These are phyloP conservation scores for Prunus dulcis DNA, from an alignment of 306 rosid species.

Conservation along the genomic window DNA sequence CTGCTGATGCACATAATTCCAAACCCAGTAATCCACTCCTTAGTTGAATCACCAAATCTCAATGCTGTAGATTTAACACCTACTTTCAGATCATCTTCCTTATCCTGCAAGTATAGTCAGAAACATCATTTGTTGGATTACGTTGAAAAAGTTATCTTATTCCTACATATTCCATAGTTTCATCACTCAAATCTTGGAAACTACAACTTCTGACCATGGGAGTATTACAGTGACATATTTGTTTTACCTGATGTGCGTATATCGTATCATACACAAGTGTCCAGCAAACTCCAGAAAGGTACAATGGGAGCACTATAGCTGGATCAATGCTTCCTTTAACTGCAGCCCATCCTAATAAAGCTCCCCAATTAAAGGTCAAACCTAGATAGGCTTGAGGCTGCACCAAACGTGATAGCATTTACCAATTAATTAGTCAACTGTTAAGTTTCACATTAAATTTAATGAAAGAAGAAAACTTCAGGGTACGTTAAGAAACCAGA, in stretches of 20 bases:
- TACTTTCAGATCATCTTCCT: slow-evolving; percentile 85
- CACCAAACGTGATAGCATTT: slow-evolving; percentile 21
- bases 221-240: neutral
- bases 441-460: slow-evolving; percentile 19
- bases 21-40: slow-evolving; percentile 76
- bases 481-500: slow-evolving; percentile 12
- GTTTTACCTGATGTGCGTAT: slow-evolving; percentile 69
- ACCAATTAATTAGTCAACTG: slow-evolving; percentile 12
- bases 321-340: slow-evolving; percentile 77
- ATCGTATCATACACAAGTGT: slow-evolving; percentile 92
- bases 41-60: slow-evolving; percentile 79
- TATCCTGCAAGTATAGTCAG: slow-evolving; percentile 59
- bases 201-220: neutral
- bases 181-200: neutral
- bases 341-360: slow-evolving; percentile 93
- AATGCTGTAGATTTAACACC: slow-evolving; percentile 97
- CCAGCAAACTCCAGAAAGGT: slow-evolving; percentile 85
- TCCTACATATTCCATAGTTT: neutral
- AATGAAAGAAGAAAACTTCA: slow-evolving; percentile 3
- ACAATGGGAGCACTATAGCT: slow-evolving; percentile 73
- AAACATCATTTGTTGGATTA: neutral
- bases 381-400: slow-evolving; percentile 98
- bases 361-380: slow-evolving; percentile 92
- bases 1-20: slow-evolving; percentile 66
- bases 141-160: neutral